Conservation (phyloP, 1,139 yeast genomes). For the Saccharomyces hybrid region DNA sequence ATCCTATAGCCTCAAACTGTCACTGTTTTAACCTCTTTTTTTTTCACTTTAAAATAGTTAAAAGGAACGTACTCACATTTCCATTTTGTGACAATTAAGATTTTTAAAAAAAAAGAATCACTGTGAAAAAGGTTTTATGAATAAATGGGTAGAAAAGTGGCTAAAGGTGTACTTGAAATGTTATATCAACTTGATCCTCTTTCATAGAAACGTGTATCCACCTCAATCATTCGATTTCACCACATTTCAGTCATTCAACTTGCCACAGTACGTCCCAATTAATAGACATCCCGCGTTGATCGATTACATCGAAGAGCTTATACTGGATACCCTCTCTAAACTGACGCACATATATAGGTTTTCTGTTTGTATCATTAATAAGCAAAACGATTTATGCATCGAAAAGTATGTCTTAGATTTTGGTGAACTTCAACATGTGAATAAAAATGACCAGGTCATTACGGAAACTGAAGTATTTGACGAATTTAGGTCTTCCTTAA, state of each 20-base stretch:
- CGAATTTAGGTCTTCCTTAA: conserved; percentile 28
- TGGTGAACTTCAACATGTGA: conserved; percentile 25
- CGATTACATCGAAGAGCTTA: conserved; percentile 28
- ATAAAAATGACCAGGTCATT: conserved; percentile 10
- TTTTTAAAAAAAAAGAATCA: background rate
- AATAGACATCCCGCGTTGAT: conserved; percentile 27
- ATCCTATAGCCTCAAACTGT: background rate
- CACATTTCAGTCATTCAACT: conserved; percentile 30
- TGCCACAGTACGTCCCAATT: conserved; percentile 30
- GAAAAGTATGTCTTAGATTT: conserved; percentile 30
- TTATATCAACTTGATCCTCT: conserved; percentile 27
- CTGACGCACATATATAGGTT: conserved; percentile 20
- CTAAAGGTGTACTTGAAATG: conserved; percentile 27
- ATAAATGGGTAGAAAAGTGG: conserved; percentile 26
- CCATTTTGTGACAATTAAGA: too few relatives aligned
- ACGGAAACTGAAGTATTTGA: conserved; percentile 26
- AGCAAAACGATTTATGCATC: conserved; percentile 18
- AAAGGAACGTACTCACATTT: too few relatives aligned
- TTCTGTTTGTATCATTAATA: conserved; percentile 20
- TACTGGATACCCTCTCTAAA: conserved; percentile 23
- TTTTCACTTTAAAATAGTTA: background rate
- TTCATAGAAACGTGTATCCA: conserved; percentile 31
- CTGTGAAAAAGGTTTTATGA: conserved; percentile 11
- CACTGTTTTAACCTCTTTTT: background rate
- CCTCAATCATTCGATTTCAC: conserved; percentile 27